A percentile compares a stretch with the other conserved stretches of the same genome.
Conservation (phyloP, 441 rosid genomes). For the Syzygium syzygioides region DNA sequence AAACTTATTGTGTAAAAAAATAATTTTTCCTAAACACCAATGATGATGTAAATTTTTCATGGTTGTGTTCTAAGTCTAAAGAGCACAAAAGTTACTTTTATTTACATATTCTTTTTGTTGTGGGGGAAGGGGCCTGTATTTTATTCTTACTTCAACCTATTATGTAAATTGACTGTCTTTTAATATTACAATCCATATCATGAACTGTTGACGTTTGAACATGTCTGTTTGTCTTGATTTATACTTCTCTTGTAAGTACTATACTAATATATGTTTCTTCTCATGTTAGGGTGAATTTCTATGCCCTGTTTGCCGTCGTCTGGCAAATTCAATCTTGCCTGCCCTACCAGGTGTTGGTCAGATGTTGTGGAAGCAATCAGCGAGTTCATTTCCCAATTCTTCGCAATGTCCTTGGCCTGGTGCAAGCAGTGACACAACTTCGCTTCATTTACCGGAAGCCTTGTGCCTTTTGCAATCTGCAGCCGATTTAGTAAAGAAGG, state of each 20-base stretch:
- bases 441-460: constrained; percentile 53
- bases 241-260: constrained; percentile 3
- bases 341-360: constrained; percentile 44
- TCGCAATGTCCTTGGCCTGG: constrained; percentile 14
- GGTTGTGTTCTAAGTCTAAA: neutral
- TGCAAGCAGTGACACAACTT: constrained; percentile 21
- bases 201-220: neutral
- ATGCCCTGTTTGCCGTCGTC: constrained; percentile 94
- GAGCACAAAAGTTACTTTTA: neutral
- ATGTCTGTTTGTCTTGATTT: neutral
- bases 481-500: constrained; percentile 50
- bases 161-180: neutral
- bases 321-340: constrained; percentile 86
- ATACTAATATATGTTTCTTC: constrained; percentile 18
- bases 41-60: neutral
- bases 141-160: neutral
- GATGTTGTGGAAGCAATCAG: constrained; percentile 46
- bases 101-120: neutral
- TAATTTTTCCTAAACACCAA: neutral
- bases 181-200: neutral
- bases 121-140: neutral
- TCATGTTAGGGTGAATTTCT: constrained; percentile 88
- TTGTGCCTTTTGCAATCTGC: constrained; percentile 57
- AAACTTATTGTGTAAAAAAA: neutral
- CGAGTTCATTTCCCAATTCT: constrained; percentile 22